Percentiles rank a stretch among this genome's conserved stretches.
Conservation (phyloP, 768 basidiomycete species). For the Boletales sp. region DNA sequence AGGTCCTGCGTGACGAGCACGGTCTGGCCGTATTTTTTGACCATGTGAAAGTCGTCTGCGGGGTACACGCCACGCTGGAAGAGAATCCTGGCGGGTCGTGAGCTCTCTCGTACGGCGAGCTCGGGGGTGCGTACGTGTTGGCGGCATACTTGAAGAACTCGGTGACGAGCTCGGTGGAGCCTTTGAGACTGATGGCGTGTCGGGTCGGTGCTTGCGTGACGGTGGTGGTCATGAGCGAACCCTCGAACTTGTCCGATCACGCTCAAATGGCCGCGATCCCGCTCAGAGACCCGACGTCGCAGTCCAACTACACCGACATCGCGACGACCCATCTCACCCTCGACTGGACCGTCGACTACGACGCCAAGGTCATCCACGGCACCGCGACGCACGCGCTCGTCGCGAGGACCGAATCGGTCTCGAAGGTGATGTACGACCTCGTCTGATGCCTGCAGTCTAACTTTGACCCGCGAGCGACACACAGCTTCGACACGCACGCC, state of each 20-base stretch:
- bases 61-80: slow-evolving; percentile 98
- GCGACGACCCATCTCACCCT: slow-evolving; percentile 47
- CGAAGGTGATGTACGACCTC: slow-evolving; percentile 39
- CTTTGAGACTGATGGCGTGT: slow-evolving; percentile 91
- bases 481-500: slow-evolving; percentile 46
- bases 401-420: slow-evolving; percentile 33
- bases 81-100: slow-evolving; percentile 60
- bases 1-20: slow-evolving; percentile 94
- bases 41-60: slow-evolving; percentile 98
- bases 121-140: slow-evolving; percentile 62
- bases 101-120: no score
- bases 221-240: neutral
- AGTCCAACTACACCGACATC: slow-evolving; percentile 56
- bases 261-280: slow-evolving; percentile 15
- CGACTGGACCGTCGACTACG: slow-evolving; percentile 58
- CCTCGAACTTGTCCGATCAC: neutral
- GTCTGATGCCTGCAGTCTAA: neutral
- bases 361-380: slow-evolving; percentile 42
- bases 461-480: neutral
- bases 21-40: slow-evolving; percentile 97
- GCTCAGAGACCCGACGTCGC: slow-evolving; percentile 42
- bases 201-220: slow-evolving; percentile 49
- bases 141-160: slow-evolving; percentile 99
- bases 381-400: slow-evolving; percentile 43
- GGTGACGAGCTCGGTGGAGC: slow-evolving; percentile 88